Evolutionary conservation across 2,329 filamentous ascomycete species (phyloP).

Genomic region (Chaetothyriales sp.): DNA sequence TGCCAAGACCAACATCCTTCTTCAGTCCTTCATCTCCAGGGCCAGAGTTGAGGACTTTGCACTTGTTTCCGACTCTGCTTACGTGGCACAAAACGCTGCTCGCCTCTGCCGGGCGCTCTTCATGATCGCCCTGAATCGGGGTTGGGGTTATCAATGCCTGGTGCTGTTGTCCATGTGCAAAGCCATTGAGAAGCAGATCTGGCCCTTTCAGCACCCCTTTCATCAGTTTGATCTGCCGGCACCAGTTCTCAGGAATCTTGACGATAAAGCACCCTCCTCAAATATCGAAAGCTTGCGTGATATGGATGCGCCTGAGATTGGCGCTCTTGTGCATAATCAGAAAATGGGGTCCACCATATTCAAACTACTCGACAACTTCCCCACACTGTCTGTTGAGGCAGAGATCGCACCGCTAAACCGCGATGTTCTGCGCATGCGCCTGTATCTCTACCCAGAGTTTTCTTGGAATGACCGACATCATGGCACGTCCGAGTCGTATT

Average conservation of each 20-base stretch:
- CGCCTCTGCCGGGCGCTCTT: constrained; percentile 90
- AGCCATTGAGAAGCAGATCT: constrained; percentile 90
- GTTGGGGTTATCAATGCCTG: constrained; percentile 91
- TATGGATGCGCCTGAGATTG: constrained; percentile 86
- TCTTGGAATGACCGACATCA: constrained; percentile 88
- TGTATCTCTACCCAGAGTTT: constrained; percentile 80
- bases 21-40: constrained; percentile 87
- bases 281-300: constrained; percentile 77
- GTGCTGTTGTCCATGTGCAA: constrained; percentile 86
- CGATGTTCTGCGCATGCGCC: constrained; percentile 81
- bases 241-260: constrained; percentile 69
- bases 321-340: constrained; percentile 78
- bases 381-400: constrained; percentile 76
- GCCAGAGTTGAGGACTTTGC: constrained; percentile 87
- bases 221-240: constrained; percentile 87
- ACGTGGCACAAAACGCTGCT: constrained; percentile 88
- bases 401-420: constrained; percentile 93
- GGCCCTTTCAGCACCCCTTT: constrained; percentile 88
- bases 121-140: constrained; percentile 89
- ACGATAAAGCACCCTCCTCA: constrained; percentile 58
- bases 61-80: constrained; percentile 77
- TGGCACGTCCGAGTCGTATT: constrained; percentile 89
- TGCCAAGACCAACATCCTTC: constrained; percentile 85
- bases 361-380: constrained; percentile 77
- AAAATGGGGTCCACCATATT: constrained; percentile 71